phyloP scores from a whole-genome alignment of 1,139 yeast species.

The Pichia sp. region DNA sequence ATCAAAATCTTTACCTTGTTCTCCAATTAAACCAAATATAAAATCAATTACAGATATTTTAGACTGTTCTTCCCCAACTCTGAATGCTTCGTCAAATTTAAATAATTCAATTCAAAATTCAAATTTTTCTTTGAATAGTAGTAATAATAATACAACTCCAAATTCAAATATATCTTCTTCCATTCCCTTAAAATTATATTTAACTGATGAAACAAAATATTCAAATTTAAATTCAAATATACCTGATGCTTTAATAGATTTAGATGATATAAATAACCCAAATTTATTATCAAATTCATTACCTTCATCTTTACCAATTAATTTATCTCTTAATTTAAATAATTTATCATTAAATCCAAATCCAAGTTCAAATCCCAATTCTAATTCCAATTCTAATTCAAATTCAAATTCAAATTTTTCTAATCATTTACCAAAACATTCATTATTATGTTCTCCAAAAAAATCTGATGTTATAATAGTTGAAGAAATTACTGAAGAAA shows the following conservation, averaged over 20 bases:
- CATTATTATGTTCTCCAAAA: conserved; percentile 27
- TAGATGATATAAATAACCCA: conserved; percentile 26
- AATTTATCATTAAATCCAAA: neutral
- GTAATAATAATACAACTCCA: neutral
- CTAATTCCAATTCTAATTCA: conserved; percentile 5
- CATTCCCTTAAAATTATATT: conserved; percentile 22
- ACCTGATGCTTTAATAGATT: conserved; percentile 30
- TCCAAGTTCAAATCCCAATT: neutral
- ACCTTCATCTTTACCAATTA: conserved; percentile 1
- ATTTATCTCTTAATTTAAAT: neutral
- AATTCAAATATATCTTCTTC: conserved; percentile 4
- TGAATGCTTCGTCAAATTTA: too few species aligned
- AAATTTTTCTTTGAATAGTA: neutral
- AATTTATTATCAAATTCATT: neutral
- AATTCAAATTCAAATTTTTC: neutral
- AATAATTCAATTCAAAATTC: neutral
- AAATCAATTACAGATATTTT: neutral
- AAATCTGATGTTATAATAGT: conserved; percentile 26
- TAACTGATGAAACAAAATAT: conserved; percentile 28
- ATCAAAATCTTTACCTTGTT: conserved; percentile 12
- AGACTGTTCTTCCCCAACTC: neutral
- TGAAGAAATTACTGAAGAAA: conserved; percentile 28
- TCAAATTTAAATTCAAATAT: conserved; percentile 21
- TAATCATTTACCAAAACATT: conserved; percentile 23
- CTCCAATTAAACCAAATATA: conserved; percentile 8